A percentile compares a stretch with the other conserved stretches of the same genome.
Conservation (phyloP, 495 filamentous ascomycete species). For the Penicillium manginii region DNA sequence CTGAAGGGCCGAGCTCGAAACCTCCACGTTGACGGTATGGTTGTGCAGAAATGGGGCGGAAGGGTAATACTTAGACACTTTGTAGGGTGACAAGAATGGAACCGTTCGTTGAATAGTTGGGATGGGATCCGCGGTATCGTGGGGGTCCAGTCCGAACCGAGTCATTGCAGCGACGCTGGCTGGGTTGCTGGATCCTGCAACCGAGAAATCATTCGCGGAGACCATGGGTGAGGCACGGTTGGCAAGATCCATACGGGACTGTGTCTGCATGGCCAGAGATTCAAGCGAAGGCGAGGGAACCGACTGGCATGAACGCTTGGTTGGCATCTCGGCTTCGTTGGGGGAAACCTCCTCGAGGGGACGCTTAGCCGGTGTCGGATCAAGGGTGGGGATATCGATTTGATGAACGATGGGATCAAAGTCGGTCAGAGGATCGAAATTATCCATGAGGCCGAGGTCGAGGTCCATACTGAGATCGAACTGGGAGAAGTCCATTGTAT, state of each 20-base stretch:
- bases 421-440: not conserved
- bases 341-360: not conserved
- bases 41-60: conserved; percentile 15
- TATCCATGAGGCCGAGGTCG: conserved; percentile 5
- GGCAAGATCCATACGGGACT: not conserved
- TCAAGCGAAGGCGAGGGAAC: not conserved
- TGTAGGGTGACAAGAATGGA: conserved; percentile 12
- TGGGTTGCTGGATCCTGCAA: not conserved
- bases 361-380: not conserved
- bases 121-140: not conserved
- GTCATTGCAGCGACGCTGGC: not conserved
- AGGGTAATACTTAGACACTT: conserved; percentile 7
- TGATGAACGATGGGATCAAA: not conserved
- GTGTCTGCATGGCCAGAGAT: not conserved
- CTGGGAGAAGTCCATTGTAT: conserved; percentile 7
- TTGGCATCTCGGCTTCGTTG: not conserved
- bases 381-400: not conserved
- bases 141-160: conserved; percentile 1
- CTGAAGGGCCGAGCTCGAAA: conserved; percentile 4
- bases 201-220: not conserved
- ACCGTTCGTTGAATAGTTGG: not conserved
- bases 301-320: not conserved
- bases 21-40: not conserved
- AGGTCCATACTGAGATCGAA: conserved; percentile 10
- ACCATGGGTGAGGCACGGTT: not conserved